Base-by-base conservation (phyloP, 495 filamentous ascomycete species). In the Rusavskia elegans region DNA sequence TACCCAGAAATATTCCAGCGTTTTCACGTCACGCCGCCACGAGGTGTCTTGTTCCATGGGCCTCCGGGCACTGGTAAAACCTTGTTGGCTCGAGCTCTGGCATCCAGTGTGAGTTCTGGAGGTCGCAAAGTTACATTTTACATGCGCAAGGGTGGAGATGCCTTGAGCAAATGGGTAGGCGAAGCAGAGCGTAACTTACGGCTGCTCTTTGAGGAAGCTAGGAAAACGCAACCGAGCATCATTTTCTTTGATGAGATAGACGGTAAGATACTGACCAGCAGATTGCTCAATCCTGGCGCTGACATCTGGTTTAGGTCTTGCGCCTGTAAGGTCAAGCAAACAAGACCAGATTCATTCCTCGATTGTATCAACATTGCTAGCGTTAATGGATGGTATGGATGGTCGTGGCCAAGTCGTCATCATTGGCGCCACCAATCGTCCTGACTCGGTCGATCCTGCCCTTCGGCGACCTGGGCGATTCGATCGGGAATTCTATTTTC, bases 231-330 rank as follows among this genome's bases (percentile, higher is more conserved):
- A 62, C 92, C 92, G 1, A 95, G 89, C 63, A 98, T 98, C 65
- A 98, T 98, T 61, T 98, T 98, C 71, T 98, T 98, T 58, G 92
- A 98, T 65, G 92, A 98, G 64, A 98, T 98, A 55, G 92, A 98
- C 68, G 92, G 87, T 75, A 61, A 65, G 72, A 49, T 6, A 14
- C 16, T 20, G 23, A 48, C 23, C 16, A 41, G 14, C 35, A 39
- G 20, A 2, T 29, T 10, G 14, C 23, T 25, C 14, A 6, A 29
- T 8, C 44, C 20, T 17, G 16, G n/a, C 44, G 17, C 32, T 51
- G 25, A 50, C 19, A 46, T 37, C 17, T 16, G 48, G 0, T 21
- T 23, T 46, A 78, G 75, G 80, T 30, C 76, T 98, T 53, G 92
- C 92, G 1, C 92, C 92, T 45, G 90, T 96, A 10, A 79, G 92